These are phyloP conservation scores for Termitomyces sp. DNA, from an alignment of 768 basidiomycete genomes.

Conservation along the genomic window DNA sequence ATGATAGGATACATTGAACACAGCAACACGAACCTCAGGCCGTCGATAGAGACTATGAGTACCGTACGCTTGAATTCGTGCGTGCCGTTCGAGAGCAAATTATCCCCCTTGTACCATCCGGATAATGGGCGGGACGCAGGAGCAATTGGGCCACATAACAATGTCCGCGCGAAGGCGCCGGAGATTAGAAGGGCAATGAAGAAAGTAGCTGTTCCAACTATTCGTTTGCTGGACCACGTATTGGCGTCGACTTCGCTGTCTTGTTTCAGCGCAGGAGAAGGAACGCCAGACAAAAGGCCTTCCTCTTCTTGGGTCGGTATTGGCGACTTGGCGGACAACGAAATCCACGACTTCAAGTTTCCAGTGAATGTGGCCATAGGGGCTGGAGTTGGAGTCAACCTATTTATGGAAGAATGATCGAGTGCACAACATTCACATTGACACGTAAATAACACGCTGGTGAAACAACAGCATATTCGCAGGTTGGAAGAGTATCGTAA, in stretches of 20 bases:
- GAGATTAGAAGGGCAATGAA: slow-evolving; percentile 38
- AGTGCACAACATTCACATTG: background rate
- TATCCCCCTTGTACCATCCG: slow-evolving; percentile 30
- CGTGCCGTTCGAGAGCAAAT: slow-evolving; percentile 70
- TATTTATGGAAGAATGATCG: background rate
- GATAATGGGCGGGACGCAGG: slow-evolving; percentile 20
- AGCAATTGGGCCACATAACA: slow-evolving; percentile 23
- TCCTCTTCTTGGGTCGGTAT: slow-evolving; percentile 29
- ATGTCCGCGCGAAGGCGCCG: slow-evolving; percentile 33
- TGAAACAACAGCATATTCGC: no score
- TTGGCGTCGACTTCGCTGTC: slow-evolving; percentile 16
- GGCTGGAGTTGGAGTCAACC: background rate
- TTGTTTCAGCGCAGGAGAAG: slow-evolving; percentile 16
- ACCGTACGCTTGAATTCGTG: slow-evolving; percentile 79
- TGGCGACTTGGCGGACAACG: slow-evolving; percentile 5
- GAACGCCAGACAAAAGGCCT: slow-evolving; percentile 28
- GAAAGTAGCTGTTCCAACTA: slow-evolving; percentile 28
- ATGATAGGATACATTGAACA: background rate
- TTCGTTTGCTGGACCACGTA: slow-evolving; percentile 33
- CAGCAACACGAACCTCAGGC: slow-evolving; percentile 50
- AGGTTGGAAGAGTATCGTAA: background rate
- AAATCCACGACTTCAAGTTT: slow-evolving; percentile 2
- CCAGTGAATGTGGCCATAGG: slow-evolving; percentile 12
- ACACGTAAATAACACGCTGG: no score
- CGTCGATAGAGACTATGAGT: slow-evolving; percentile 83